Conservation (phyloP, 2,329 filamentous ascomycete genomes). For the Pseudogymnoascus verrucosus region DNA sequence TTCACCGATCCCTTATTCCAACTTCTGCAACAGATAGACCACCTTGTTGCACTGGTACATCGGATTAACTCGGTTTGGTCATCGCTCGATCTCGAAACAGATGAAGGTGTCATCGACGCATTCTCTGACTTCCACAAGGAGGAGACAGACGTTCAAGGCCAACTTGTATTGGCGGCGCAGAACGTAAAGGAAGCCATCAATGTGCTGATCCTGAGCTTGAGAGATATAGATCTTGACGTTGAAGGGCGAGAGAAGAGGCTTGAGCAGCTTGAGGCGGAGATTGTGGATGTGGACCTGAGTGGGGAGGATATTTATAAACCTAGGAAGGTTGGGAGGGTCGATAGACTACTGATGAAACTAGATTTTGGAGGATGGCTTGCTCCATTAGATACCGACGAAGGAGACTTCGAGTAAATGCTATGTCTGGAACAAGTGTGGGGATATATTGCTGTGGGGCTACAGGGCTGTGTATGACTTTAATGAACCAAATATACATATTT, state of each 20-base stretch:
- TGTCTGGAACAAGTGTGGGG: background rate
- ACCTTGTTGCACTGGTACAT: conserved; percentile 67
- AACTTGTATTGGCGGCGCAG: conserved; percentile 55
- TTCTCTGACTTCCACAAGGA: conserved; percentile 65
- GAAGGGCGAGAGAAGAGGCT: conserved; percentile 2
- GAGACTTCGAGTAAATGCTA: background rate
- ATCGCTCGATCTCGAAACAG: conserved; percentile 70
- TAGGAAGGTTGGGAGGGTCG: conserved; percentile 68
- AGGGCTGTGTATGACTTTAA: background rate
- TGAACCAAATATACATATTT: background rate
- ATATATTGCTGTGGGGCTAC: background rate
- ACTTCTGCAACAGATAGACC: conserved; percentile 68
- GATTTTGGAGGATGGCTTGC: conserved; percentile 42
- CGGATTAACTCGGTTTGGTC: conserved; percentile 71
- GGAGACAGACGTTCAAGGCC: conserved; percentile 57
- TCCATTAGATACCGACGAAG: background rate
- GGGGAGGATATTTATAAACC: conserved; percentile 56
- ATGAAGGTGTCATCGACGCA: conserved; percentile 72
- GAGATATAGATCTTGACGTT: conserved; percentile 42
- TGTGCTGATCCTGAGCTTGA: conserved; percentile 46
- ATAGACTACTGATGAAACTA: conserved; percentile 83
- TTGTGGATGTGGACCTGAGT: conserved; percentile 27
- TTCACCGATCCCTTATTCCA: conserved; percentile 60
- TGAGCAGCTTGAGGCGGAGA: conserved; percentile 19
- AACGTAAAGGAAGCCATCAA: conserved; percentile 61